Base-by-base conservation (phyloP, 2,329 filamentous ascomycete genomes). In the Aspergillus oerlinghausenensis region DNA sequence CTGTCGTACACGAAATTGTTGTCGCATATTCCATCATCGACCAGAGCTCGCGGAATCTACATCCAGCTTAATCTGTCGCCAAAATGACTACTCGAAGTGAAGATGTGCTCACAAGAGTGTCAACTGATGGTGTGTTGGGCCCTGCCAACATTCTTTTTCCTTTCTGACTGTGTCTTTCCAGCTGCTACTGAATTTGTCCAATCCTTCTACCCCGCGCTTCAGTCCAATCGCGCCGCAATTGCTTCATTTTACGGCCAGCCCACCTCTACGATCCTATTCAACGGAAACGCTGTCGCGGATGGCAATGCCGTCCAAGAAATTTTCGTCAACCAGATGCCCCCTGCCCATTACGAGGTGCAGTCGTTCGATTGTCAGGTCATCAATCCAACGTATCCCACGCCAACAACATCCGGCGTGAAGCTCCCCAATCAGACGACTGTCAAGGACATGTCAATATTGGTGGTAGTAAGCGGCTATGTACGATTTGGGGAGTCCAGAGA, bases 291-390 rank as follows among this genome's bases (percentile, higher is more conserved):
- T 2, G 77, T 90, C 40, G 73, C 82, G 35, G 81, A 84, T 55
- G 87, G 86, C 0, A 75, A 78, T 51, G 85, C 86, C 48, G 87
- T 92, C 66, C 84, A 88, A 65, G 80, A 81, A 19, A 81, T 91
- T 28, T 88, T 92, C 62, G 80, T 86, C 56, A 81, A 82, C 5
- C 84, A 91, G 65, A 82, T 88, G 74, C 84, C 77, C 48, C 74
- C 63, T 64, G 77, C 75, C 75, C 86, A 80, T 63, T 94, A 90
- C 75, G 89, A 93, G 55, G 80, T 91, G 55, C 86, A 90, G 67
- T 86, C 85, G 14, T 85, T 88, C 65, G 89, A 96, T 73, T 86
- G 85, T 56, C 90, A 95, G 62, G 84, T 92, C 49, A 77, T 93
- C 66, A 94, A 93, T 75, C 81, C 84, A 10, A 81, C 83, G 56